These are phyloP conservation scores for Epichloe typhina DNA, from an alignment of 2,329 filamentous ascomycete species.

Conservation along the genomic window DNA sequence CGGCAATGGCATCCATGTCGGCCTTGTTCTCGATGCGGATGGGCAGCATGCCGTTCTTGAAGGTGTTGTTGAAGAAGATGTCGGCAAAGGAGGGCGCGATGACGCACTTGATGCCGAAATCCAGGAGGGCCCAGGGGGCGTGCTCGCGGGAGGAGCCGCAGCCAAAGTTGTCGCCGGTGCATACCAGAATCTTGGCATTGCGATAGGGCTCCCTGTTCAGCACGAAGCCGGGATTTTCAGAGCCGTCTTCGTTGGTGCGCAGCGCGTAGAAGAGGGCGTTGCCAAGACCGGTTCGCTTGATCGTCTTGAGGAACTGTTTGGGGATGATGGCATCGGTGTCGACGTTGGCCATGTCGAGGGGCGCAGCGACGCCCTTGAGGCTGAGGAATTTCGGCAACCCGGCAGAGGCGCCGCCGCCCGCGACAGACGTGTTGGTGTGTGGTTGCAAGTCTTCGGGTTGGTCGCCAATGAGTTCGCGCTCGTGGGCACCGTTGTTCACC, in stretches of 20 bases:
- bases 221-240: slow-evolving; percentile 68
- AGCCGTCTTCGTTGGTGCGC: slow-evolving; percentile 61
- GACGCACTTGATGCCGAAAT: slow-evolving; percentile 90
- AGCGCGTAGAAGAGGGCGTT: slow-evolving; percentile 75
- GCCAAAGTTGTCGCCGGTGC: slow-evolving; percentile 87
- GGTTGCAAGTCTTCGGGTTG: slow-evolving; percentile 50
- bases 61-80: slow-evolving; percentile 99
- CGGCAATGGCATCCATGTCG: slow-evolving; percentile 56
- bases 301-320: slow-evolving; percentile 98
- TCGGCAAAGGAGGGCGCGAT: slow-evolving; percentile 65
- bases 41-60: slow-evolving; percentile 98
- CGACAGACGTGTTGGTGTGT: slow-evolving; percentile 47
- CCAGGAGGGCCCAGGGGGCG: slow-evolving; percentile 90
- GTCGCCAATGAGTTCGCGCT: slow-evolving; percentile 40
- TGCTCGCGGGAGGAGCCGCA: slow-evolving; percentile 90
- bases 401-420: slow-evolving; percentile 23
- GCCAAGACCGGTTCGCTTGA: slow-evolving; percentile 91
- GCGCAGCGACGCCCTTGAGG: slow-evolving; percentile 77
- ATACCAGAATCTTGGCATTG: slow-evolving; percentile 74
- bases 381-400: slow-evolving; percentile 76
- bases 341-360: slow-evolving; percentile 77
- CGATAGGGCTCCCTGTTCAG: slow-evolving; percentile 86
- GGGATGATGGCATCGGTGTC: slow-evolving; percentile 99
- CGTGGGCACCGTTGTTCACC: slow-evolving; percentile 35
- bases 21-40: slow-evolving; percentile 57